phyloP scores from a whole-genome alignment of 495 filamentous ascomycete genomes.

The Aspergillus baeticus region DNA sequence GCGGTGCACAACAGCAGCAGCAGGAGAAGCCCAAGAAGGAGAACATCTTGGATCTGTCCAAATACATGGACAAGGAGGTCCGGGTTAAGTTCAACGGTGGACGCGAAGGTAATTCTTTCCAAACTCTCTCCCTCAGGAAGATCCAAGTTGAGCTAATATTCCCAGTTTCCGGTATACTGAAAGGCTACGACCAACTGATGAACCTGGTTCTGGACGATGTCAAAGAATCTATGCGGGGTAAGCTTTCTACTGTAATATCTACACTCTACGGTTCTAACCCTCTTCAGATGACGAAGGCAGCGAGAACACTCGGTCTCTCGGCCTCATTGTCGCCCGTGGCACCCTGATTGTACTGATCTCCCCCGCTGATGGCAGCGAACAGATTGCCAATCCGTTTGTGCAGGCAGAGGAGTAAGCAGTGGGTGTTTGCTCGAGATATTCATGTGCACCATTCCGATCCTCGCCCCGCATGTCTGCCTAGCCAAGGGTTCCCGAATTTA shows the following conservation, averaged over 20 bases:
- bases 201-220: conserved; percentile 95
- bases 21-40: conserved; percentile 91
- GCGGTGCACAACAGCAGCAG: conserved; percentile 46
- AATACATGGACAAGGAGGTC: conserved; percentile 95
- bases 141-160: conserved; percentile 7
- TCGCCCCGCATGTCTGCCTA: neutral
- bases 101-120: conserved; percentile 67
- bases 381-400: conserved; percentile 91
- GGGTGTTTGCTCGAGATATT: neutral
- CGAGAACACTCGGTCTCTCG: conserved; percentile 76
- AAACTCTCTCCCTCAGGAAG: neutral
- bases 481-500: neutral
- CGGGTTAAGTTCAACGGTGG: conserved; percentile 96
- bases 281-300: conserved; percentile 82
- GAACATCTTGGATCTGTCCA: conserved; percentile 90
- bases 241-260: neutral
- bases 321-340: conserved; percentile 87
- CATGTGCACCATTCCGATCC: neutral
- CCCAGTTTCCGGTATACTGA: conserved; percentile 80
- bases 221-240: conserved; percentile 84
- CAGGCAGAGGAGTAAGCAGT: conserved; percentile 57
- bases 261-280: conserved; percentile 13
- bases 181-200: conserved; percentile 96
- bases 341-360: conserved; percentile 90
- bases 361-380: conserved; percentile 89